A percentile compares a stretch with the other conserved stretches of the same genome.
phyloP scores from a whole-genome alignment of 345 rosid species.

The Anastatica hierochuntica region DNA sequence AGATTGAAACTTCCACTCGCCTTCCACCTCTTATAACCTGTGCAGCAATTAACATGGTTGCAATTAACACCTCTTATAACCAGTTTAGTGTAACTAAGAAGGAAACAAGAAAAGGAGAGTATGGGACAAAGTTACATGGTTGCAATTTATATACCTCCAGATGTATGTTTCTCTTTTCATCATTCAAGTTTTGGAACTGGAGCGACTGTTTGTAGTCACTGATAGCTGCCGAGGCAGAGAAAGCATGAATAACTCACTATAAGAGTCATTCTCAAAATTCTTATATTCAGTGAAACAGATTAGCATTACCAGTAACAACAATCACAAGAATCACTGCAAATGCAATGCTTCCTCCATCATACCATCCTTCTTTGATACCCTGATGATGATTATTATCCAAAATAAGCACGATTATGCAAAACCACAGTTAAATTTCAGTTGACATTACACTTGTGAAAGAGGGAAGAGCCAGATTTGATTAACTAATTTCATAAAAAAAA shows the following conservation, averaged over 20 bases:
- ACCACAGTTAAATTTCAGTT: background rate
- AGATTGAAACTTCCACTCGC: slow-evolving; percentile 72
- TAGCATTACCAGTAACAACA: slow-evolving; percentile 67
- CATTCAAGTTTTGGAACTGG: slow-evolving; percentile 88
- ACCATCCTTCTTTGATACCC: slow-evolving; percentile 96
- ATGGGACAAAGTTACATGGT: background rate
- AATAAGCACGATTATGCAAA: background rate
- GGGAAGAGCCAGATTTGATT: too few species aligned
- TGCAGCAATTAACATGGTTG: background rate
- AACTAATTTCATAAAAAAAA: slow-evolving; percentile 8
- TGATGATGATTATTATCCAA: slow-evolving; percentile 12
- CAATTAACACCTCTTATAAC: slow-evolving; percentile 82
- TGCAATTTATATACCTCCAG: slow-evolving; percentile 52
- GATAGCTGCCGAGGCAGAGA: slow-evolving; percentile 43
- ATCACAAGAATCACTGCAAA: slow-evolving; percentile 90
- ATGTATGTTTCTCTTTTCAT: slow-evolving; percentile 94
- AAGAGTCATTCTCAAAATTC: background rate
- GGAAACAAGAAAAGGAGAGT: background rate
- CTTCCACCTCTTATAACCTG: slow-evolving; percentile 88
- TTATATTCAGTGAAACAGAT: background rate
- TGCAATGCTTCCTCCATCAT: slow-evolving; percentile 97
- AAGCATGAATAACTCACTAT: background rate
- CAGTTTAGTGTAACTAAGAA: slow-evolving; percentile 26
- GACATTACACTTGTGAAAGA: too few species aligned
- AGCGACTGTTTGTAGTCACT: slow-evolving; percentile 98